phyloP scores from a whole-genome alignment of 2,329 filamentous ascomycete genomes.

The Akanthomyces lecanii region DNA sequence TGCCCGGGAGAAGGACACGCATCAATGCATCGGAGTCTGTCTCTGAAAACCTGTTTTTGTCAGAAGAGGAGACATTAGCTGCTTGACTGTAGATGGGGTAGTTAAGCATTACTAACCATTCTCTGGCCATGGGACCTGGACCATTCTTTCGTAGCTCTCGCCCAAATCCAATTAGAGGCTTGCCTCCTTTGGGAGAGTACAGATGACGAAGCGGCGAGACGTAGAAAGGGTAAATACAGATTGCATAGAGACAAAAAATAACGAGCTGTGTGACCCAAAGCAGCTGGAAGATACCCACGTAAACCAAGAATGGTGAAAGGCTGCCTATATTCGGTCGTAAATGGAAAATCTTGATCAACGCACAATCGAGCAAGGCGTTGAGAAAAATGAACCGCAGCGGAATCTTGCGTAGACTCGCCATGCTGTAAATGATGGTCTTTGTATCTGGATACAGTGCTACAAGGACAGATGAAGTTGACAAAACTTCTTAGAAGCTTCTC shows the following conservation, averaged over 20 bases:
- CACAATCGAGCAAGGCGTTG: neutral
- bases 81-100: neutral
- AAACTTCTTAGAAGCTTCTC: neutral
- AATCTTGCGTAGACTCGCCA: neutral
- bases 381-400: neutral
- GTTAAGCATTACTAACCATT: conserved; percentile 58
- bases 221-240: conserved; percentile 33
- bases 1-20: conserved; percentile 54
- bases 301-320: neutral
- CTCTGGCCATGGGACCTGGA: conserved; percentile 39
- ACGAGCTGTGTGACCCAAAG: neutral
- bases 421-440: neutral
- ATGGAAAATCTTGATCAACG: neutral
- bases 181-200: conserved; percentile 32
- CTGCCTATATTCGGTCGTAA: neutral
- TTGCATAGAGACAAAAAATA: conserved; percentile 23
- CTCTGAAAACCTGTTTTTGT: conserved; percentile 44
- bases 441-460: neutral
- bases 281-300: neutral
- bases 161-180: conserved; percentile 1
- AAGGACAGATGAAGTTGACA: neutral
- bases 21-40: conserved; percentile 62
- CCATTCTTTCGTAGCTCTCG: neutral
- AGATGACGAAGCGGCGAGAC: conserved; percentile 36
- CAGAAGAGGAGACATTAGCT: neutral